phyloP scores from a whole-genome alignment of 768 basidiomycete species.

The Astraeus odoratus region DNA sequence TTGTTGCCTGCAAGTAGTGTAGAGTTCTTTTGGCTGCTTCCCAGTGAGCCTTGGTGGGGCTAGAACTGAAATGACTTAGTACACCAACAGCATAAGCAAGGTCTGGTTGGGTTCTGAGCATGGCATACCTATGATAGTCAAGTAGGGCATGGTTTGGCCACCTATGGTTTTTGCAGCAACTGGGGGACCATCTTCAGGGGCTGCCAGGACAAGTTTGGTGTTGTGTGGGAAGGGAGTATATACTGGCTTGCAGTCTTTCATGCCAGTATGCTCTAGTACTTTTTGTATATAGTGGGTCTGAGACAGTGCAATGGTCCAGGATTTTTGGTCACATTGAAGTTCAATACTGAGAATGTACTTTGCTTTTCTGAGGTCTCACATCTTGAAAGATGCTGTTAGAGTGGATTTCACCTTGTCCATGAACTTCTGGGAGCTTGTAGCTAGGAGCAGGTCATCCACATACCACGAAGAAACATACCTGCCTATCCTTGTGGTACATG shows the following conservation, averaged over 20 bases:
- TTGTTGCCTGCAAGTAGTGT: no score
- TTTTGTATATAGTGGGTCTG: slow-evolving; percentile 16
- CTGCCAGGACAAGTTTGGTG: background rate
- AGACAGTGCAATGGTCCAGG: slow-evolving; percentile 21
- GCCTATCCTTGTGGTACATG: slow-evolving; percentile 3
- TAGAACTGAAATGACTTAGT: no score
- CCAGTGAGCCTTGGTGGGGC: no score
- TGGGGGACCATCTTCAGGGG: background rate
- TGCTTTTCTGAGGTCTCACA: slow-evolving; percentile 2
- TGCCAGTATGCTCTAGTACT: slow-evolving; percentile 10
- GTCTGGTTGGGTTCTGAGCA: no score
- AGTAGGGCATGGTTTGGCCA: no score
- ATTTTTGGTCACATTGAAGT: slow-evolving; percentile 17
- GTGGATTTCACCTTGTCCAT: no score
- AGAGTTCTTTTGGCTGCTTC: no score
- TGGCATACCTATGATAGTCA: no score
- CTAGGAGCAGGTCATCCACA: slow-evolving; percentile 3
- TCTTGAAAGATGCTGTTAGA: background rate
- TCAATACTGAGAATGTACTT: slow-evolving; percentile 27
- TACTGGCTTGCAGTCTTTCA: slow-evolving; percentile 5
- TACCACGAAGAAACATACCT: slow-evolving; percentile 15
- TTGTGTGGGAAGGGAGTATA: slow-evolving; percentile 8
- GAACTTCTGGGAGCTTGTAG: no score
- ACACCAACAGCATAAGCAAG: no score
- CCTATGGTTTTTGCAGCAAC: background rate